Evolutionary conservation across 2,329 filamentous ascomycete species (phyloP).

Genomic region (Lomentospora prolificans): DNA sequence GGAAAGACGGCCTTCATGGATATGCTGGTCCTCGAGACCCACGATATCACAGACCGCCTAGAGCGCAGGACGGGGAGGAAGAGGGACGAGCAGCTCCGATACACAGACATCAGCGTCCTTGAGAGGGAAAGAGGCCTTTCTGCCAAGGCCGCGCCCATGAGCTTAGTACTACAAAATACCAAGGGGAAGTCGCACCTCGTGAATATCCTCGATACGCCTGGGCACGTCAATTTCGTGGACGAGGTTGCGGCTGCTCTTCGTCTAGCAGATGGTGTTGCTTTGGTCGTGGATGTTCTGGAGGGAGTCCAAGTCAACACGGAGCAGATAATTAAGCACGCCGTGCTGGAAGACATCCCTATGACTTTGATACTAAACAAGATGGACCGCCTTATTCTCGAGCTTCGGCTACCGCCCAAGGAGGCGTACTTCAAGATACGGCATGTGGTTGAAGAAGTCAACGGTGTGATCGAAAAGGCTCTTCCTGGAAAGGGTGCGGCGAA

Average conservation of each 20-base stretch:
- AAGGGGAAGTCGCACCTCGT: conserved; percentile 91
- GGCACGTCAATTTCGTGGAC: conserved; percentile 97
- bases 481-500: conserved; percentile 70
- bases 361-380: conserved; percentile 95
- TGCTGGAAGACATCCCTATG: conserved; percentile 79
- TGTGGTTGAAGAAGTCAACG: conserved; percentile 97
- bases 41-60: conserved; percentile 70
- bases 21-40: conserved; percentile 93
- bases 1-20: conserved; percentile 98
- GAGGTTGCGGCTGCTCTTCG: conserved; percentile 85
- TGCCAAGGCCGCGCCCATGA: conserved; percentile 91
- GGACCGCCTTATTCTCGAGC: conserved; percentile 86
- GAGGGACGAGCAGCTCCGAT: conserved; percentile 81
- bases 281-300: conserved; percentile 94
- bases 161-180: conserved; percentile 74
- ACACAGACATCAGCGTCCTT: conserved; percentile 84
- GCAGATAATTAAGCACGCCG: conserved; percentile 91
- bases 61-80: conserved; percentile 74
- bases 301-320: conserved; percentile 99
- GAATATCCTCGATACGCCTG: conserved; percentile 92
- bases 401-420: conserved; percentile 87
- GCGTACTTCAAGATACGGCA: conserved; percentile 99
- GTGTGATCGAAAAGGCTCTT: conserved; percentile 77
- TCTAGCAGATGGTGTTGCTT: conserved; percentile 80
- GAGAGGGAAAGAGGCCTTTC: conserved; percentile 87